Conservation (phyloP, 805 yeast species). For the Schwanniomyces pseudopolymorphus region DNA sequence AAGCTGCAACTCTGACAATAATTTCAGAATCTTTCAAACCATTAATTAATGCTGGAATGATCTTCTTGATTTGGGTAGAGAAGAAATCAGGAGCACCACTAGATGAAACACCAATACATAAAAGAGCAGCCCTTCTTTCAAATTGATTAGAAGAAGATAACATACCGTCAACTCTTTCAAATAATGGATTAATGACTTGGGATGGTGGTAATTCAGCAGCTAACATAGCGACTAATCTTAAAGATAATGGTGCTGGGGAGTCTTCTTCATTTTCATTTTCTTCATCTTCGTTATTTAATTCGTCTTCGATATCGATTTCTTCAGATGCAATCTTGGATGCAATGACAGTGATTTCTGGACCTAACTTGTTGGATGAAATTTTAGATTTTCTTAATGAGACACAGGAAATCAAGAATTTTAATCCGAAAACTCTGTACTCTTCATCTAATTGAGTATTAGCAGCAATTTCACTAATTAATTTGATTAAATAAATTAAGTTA, state of each 20-base stretch:
- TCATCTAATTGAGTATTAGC: slow-evolving; percentile 65
- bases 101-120: slow-evolving; percentile 78
- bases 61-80: slow-evolving; percentile 68
- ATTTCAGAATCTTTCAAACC: slow-evolving; percentile 78
- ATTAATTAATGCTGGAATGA: slow-evolving; percentile 67
- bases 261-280: slow-evolving; percentile 93
- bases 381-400: slow-evolving; percentile 79
- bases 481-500: slow-evolving; percentile 64
- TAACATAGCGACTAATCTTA: slow-evolving; percentile 75
- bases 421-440: slow-evolving; percentile 78
- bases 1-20: slow-evolving; percentile 81
- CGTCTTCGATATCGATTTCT: slow-evolving; percentile 71
- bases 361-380: slow-evolving; percentile 76
- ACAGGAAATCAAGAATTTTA: slow-evolving; percentile 79
- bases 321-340: slow-evolving; percentile 80
- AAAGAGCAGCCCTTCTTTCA: slow-evolving; percentile 84
- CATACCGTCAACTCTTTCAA: slow-evolving; percentile 60
- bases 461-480: slow-evolving; percentile 75
- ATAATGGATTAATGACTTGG: slow-evolving; percentile 81
- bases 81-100: slow-evolving; percentile 94
- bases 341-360: slow-evolving; percentile 71
- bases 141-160: slow-evolving; percentile 59
- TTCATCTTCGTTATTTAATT: slow-evolving; percentile 76
- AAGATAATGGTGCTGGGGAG: slow-evolving; percentile 72
- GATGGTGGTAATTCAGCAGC: slow-evolving; percentile 88